phyloP scores from a whole-genome alignment of 805 yeast genomes.

The Yarrowia osloensis region DNA sequence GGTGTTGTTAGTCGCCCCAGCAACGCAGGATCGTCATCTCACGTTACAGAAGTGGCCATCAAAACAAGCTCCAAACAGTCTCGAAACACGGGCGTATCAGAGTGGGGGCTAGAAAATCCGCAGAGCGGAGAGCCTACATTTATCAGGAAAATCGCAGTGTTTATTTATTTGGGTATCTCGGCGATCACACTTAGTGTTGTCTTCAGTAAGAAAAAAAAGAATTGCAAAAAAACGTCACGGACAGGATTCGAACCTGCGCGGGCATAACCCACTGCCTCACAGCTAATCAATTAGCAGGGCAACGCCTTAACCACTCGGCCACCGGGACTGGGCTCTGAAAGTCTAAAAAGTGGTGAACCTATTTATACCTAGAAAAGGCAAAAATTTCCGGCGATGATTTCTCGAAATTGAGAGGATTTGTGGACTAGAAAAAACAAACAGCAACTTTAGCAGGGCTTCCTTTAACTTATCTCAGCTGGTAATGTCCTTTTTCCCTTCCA shows the following conservation, averaged over 20 bases:
- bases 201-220: too few species aligned
- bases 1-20: neutral
- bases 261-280: slow-evolving; percentile 80
- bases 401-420: neutral
- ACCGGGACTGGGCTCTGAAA: slow-evolving; percentile 54
- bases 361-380: neutral
- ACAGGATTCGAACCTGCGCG: slow-evolving; percentile 99
- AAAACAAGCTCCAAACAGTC: neutral
- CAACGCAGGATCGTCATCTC: slow-evolving; percentile 2
- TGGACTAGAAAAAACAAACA: too few species aligned
- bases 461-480: too few species aligned
- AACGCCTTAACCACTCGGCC: slow-evolving; percentile 95
- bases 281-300: slow-evolving; percentile 64
- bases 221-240: slow-evolving; percentile 77
- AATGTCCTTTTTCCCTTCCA: too few species aligned
- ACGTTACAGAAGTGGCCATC: neutral
- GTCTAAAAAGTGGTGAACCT: neutral
- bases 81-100: neutral
- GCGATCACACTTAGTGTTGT: too few species aligned
- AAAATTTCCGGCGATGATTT: neutral
- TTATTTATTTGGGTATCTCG: too few species aligned
- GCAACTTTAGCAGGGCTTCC: too few species aligned
- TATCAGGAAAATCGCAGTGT: too few species aligned
- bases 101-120: too few species aligned
- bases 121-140: too few species aligned